These are phyloP conservation scores for Rusavskia elegans DNA, from an alignment of 495 filamentous ascomycete species.

Conservation along the genomic window DNA sequence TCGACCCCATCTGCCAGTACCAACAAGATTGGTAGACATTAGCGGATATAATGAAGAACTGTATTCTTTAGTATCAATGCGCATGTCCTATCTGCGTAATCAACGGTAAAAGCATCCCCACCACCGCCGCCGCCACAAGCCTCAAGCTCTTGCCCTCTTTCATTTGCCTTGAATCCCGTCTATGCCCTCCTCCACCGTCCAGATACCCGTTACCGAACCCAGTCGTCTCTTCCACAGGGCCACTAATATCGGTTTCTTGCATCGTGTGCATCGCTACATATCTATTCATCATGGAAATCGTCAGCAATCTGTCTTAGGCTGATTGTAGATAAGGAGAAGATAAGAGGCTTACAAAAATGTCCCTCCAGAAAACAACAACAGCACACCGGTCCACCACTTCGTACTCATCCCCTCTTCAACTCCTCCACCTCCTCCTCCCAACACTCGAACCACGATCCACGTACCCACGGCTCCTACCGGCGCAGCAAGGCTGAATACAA, in stretches of 20 bases:
- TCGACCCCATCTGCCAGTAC: background rate
- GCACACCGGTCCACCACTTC: conserved; percentile 82
- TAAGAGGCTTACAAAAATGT: conserved; percentile 85
- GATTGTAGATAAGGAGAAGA: background rate
- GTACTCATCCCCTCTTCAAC: conserved; percentile 28
- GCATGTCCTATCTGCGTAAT: conserved; percentile 84
- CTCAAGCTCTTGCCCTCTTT: conserved; percentile 37
- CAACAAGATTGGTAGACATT: background rate
- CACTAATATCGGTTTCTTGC: conserved; percentile 53
- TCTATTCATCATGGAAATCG: conserved; percentile 22
- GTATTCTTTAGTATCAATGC: conserved; percentile 31
- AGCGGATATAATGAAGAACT: background rate
- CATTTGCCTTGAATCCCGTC: conserved; percentile 23
- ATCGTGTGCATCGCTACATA: conserved; percentile 99
- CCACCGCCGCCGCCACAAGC: conserved; percentile 59
- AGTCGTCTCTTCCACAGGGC: background rate
- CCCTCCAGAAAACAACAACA: conserved; percentile 81
- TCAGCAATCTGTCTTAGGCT: background rate
- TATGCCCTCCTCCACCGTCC: conserved; percentile 30
- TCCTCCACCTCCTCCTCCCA: conserved; percentile 38
- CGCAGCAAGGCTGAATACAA: conserved; percentile 83
- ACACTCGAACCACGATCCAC: conserved; percentile 57
- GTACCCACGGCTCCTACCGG: conserved; percentile 74
- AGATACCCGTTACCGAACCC: conserved; percentile 44
- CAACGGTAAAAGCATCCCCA: conserved; percentile 81